Evolutionary conservation across 208 protist genomes (phyloP).

Genomic region (Paratrypanosoma confusum): DNA sequence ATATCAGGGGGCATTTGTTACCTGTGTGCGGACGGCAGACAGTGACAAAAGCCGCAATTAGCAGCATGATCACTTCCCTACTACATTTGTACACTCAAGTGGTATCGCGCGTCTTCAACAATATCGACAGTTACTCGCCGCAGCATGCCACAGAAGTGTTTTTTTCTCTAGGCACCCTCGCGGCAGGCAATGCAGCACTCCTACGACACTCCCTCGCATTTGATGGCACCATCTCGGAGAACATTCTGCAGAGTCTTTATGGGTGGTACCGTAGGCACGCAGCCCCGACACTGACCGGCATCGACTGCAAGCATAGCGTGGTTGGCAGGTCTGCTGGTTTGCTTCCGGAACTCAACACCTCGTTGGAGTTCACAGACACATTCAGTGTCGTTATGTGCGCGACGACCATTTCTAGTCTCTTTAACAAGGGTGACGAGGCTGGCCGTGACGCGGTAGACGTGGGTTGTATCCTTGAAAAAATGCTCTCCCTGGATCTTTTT

Average conservation of each 20-base stretch:
- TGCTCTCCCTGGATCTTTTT: slow-evolving; percentile 12
- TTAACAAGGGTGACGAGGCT: slow-evolving; percentile 4
- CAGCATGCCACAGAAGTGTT: slow-evolving; percentile 11
- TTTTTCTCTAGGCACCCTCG: slow-evolving; percentile 7
- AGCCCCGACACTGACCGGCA: slow-evolving; percentile 1
- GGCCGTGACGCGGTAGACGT: slow-evolving; percentile 2
- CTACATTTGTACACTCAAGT: slow-evolving; percentile 13
- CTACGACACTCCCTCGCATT: not conserved
- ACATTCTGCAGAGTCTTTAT: slow-evolving; percentile 5
- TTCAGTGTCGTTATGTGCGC: slow-evolving; percentile 5
- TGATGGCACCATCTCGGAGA: slow-evolving; percentile 3
- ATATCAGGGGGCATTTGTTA: slow-evolving; percentile 4
- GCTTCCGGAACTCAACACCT: slow-evolving; percentile 1
- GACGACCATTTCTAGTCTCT: slow-evolving; percentile 8
- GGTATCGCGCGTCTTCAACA: slow-evolving; percentile 7
- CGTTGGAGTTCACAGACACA: slow-evolving; percentile 1
- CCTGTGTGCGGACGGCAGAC: slow-evolving; percentile 7
- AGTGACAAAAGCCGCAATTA: slow-evolving; percentile 2
- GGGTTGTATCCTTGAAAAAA: slow-evolving; percentile 1
- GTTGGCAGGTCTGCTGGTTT: slow-evolving; percentile 1
- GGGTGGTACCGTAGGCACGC: slow-evolving; percentile 7
- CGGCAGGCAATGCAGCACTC: not conserved
- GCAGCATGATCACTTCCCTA: slow-evolving; percentile 10
- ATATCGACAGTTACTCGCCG: slow-evolving; percentile 1
- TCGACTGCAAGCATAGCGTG: slow-evolving; percentile 1